phyloP scores from a whole-genome alignment of 2,329 filamentous ascomycete species.

The Septoria linicola region DNA sequence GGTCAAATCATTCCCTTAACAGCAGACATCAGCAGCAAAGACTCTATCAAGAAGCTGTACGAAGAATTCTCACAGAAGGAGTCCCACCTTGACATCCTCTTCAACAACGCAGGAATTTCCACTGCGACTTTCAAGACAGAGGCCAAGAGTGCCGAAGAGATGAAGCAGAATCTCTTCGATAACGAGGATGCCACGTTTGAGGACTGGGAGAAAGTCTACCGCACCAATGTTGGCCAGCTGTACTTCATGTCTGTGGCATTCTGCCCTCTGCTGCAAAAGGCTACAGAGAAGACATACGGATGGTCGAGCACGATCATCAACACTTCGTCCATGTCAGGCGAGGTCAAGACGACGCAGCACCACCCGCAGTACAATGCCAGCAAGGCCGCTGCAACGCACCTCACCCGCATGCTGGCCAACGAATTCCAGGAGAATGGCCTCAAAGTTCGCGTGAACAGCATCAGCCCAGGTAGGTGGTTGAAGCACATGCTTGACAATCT shows the following conservation, averaged over 20 bases:
- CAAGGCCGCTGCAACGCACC: conserved; percentile 51
- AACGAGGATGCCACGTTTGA: conserved; percentile 43
- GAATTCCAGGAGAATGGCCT: conserved; percentile 53
- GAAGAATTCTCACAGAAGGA: conserved; percentile 47
- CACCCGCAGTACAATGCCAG: conserved; percentile 50
- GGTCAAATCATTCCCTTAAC: conserved; percentile 50
- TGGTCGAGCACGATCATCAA: conserved; percentile 50
- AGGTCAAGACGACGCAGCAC: conserved; percentile 48
- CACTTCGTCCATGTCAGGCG: conserved; percentile 48
- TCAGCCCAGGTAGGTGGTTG: conserved; percentile 45
- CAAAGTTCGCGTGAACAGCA: conserved; percentile 58
- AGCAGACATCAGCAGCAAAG: conserved; percentile 47
- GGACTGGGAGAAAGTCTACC: conserved; percentile 48
- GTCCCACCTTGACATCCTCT: conserved; percentile 44
- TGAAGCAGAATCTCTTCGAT: conserved; percentile 48
- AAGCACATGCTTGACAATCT: no score
- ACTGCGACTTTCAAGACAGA: conserved; percentile 42
- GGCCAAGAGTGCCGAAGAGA: conserved; percentile 42
- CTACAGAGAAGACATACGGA: conserved; percentile 43
- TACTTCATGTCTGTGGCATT: conserved; percentile 51
- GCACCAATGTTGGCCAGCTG: conserved; percentile 50
- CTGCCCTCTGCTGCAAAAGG: conserved; percentile 47
- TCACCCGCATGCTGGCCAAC: conserved; percentile 56
- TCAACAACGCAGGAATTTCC: conserved; percentile 51
- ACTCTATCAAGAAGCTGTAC: conserved; percentile 44